Percentiles rank a stretch among this genome's conserved stretches.
These are phyloP conservation scores for Aspergillus spinulosporus DNA, from an alignment of 2,329 filamentous ascomycete genomes.

Conservation along the genomic window DNA sequence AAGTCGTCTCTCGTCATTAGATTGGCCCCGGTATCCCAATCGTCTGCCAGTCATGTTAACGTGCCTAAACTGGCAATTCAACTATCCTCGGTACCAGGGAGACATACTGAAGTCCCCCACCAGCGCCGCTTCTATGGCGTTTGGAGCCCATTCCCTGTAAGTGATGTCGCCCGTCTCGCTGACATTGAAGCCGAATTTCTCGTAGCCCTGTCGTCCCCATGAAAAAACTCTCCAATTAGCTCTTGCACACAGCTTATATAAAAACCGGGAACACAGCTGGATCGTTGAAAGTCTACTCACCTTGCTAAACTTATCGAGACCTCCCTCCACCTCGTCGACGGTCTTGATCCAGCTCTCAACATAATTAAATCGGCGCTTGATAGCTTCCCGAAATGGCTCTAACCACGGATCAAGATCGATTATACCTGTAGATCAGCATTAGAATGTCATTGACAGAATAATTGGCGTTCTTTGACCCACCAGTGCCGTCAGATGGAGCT, in stretches of 20 bases:
- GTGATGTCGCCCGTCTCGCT: conserved; percentile 77
- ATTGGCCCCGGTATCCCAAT: conserved; percentile 80
- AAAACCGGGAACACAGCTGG: neutral
- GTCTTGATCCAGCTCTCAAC: conserved; percentile 83
- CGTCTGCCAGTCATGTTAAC: conserved; percentile 58
- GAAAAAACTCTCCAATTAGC: neutral
- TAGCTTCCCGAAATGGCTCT: conserved; percentile 74
- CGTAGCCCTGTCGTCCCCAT: conserved; percentile 65
- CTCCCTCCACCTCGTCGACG: conserved; percentile 81
- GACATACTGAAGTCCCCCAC: conserved; percentile 89
- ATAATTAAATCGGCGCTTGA: conserved; percentile 74
- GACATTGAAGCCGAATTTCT: conserved; percentile 83
- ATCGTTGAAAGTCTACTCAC: conserved; percentile 49
- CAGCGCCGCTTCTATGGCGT: conserved; percentile 78
- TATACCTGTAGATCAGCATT: conserved; percentile 63
- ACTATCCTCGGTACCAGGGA: neutral
- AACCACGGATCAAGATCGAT: conserved; percentile 87
- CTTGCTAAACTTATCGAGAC: conserved; percentile 86
- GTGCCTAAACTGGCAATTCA: conserved; percentile 10
- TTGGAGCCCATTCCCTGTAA: conserved; percentile 96
- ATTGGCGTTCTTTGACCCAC: conserved; percentile 22
- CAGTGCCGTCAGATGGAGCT: conserved; percentile 30
- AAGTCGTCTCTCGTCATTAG: conserved; percentile 84
- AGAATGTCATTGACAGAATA: neutral
- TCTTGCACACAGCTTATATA: neutral